A percentile compares a stretch with the other conserved stretches of the same genome.
Conservation (phyloP, 305 asterid genomes). For the Withania somnifera region DNA sequence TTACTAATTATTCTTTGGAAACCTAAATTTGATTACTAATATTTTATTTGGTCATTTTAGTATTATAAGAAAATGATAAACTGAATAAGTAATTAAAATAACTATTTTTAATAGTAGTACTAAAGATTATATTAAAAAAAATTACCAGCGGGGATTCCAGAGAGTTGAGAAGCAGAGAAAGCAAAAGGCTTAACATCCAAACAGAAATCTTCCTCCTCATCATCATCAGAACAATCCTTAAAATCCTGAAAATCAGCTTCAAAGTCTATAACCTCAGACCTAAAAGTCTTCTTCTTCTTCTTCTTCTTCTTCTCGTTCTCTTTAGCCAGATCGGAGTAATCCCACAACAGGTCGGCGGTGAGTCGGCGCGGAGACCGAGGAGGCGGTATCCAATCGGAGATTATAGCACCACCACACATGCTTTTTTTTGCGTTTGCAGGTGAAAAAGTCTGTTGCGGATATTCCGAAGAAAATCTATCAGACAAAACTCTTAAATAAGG, state of each 20-base stretch:
- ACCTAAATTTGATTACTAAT: too few species aligned
- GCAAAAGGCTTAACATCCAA: conserved; percentile 32
- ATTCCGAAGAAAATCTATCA: background rate
- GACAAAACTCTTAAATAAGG: background rate
- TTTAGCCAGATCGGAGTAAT: conserved; percentile 24
- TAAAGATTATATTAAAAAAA: too few species aligned
- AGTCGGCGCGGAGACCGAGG: conserved; percentile 47
- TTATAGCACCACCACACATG: conserved; percentile 96
- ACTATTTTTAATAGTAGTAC: too few species aligned
- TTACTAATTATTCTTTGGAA: too few species aligned
- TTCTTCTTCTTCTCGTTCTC: conserved; percentile 6
- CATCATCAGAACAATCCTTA: conserved; percentile 42
- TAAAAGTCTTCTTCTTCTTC: conserved; percentile 29
- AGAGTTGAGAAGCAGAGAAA: conserved; percentile 38
- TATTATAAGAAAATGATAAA: too few species aligned
- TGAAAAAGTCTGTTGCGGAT: background rate
- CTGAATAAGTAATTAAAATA: background rate
- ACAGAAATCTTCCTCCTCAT: conserved; percentile 8
- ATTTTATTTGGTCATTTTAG: too few species aligned
- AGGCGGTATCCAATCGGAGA: conserved; percentile 52
- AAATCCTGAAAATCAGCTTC: conserved; percentile 81
- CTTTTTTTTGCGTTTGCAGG: background rate
- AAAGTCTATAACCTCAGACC: conserved; percentile 53
- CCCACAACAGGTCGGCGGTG: conserved; percentile 71
- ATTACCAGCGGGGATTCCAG: background rate